Evolutionary conservation across 2,329 filamentous ascomycete genomes (phyloP).

Genomic region (Sphaerostilbella broomeana): DNA sequence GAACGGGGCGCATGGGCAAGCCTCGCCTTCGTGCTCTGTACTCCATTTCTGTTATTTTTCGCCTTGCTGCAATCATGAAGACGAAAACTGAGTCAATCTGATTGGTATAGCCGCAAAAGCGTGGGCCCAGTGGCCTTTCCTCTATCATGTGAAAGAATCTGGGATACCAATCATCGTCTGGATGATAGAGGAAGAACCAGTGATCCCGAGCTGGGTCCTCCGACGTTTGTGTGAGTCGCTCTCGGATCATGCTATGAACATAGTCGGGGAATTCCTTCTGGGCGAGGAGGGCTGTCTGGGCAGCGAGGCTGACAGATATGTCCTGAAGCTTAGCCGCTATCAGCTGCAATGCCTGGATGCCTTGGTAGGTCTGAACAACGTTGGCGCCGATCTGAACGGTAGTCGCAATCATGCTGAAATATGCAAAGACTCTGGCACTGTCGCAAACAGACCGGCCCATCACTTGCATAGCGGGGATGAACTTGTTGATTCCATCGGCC

Average conservation of each 20-base stretch:
- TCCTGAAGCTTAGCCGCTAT: slow-evolving; percentile 30
- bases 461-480: slow-evolving; percentile 29
- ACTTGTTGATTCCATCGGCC: slow-evolving; percentile 18
- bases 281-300: slow-evolving; percentile 30
- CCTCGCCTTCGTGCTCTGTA: slow-evolving; percentile 18
- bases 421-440: slow-evolving; percentile 24
- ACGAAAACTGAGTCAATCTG: slow-evolving; percentile 34
- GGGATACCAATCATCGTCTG: slow-evolving; percentile 36
- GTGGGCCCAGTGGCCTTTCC: slow-evolving; percentile 25
- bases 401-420: slow-evolving; percentile 26
- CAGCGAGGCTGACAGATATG: slow-evolving; percentile 26
- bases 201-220: slow-evolving; percentile 26
- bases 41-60: slow-evolving; percentile 21
- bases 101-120: slow-evolving; percentile 35
- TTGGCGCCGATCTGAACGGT: slow-evolving; percentile 29
- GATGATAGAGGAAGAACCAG: slow-evolving; percentile 36
- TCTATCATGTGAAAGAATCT: slow-evolving; percentile 33
- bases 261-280: slow-evolving; percentile 32
- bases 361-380: slow-evolving; percentile 30
- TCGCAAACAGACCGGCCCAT: slow-evolving; percentile 30
- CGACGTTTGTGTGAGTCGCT: slow-evolving; percentile 27
- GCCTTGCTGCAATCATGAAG: slow-evolving; percentile 32
- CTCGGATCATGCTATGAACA: slow-evolving; percentile 31
- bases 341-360: slow-evolving; percentile 29
- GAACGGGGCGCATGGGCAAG: slow-evolving; percentile 20